Evolutionary conservation across 2,329 filamentous ascomycete species (phyloP), one percentile per base, ranked within the genome.

Genomic region (Fusarium oligoseptatum): DNA sequence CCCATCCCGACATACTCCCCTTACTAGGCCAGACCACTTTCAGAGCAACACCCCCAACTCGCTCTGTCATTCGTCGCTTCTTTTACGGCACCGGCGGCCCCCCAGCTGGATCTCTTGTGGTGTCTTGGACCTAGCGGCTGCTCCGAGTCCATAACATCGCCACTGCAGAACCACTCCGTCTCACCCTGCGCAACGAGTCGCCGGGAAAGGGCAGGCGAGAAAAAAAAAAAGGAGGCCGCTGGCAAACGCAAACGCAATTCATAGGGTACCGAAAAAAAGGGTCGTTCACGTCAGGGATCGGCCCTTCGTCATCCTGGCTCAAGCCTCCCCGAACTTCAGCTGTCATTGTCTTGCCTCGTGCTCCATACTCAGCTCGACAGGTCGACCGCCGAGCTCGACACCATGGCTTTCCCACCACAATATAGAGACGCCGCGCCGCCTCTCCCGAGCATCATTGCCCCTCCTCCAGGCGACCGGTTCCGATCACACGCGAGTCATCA

Each of bases 361-460:
- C 72, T 77, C 66, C 70, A 72, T 77, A 60, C 29, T 77, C 78
- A 79, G 74, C 78, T 79, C 56, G 71, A 72, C 70, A 71, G 66
- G 60, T 69, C 66, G 72, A 69, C 68, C 64, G 57, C 66, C 74
- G 72, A 72, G 67, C 66, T 71, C 64, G 70, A 72, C 75, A 75
- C 62, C 68, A 85, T 85, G 83, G 82, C 82, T 56, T 83, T 80
- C 60, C 80, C 82, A 58, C 82, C 82, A 57, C 78, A 80, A 65
- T 83, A 80, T 69, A 79, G 83, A 76, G 83, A 84, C 74, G 74
- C 77, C 37, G 69, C 80, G 74, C 74, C 81, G 71, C 76, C 76
- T 65, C 78, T 84, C 58, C 82, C 83, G 67, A 84, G 83, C 69
- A 83, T 83, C 72, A 81, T 81, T 77, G 78, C 82, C 50, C 77